phyloP scores from a whole-genome alignment of 371 early-diverging fungal species.

The Mucor saturninus region DNA sequence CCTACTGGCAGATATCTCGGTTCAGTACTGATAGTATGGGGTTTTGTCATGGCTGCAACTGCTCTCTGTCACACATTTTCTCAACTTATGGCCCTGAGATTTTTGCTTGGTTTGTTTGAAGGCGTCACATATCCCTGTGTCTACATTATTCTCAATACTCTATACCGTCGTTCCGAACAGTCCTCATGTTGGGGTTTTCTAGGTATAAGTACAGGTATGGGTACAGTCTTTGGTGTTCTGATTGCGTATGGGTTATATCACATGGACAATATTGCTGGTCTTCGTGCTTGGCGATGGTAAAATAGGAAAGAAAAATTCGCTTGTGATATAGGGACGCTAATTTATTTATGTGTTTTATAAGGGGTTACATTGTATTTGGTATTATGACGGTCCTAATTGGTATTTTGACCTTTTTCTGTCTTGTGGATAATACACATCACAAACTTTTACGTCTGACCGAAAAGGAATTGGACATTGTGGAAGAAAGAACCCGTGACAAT shows the following conservation, averaged over 20 bases:
- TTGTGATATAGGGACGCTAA: not conserved
- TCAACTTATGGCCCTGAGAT: slow-evolving; percentile 30
- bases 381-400: slow-evolving; percentile 36
- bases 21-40: slow-evolving; percentile 36
- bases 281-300: slow-evolving; percentile 34
- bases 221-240: slow-evolving; percentile 32
- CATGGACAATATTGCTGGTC: slow-evolving; percentile 25
- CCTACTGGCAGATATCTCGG: slow-evolving; percentile 40
- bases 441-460: slow-evolving; percentile 32
- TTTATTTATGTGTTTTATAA: slow-evolving; percentile 10
- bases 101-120: slow-evolving; percentile 44
- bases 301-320: not conserved
- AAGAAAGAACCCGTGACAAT: slow-evolving; percentile 42
- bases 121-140: slow-evolving; percentile 40
- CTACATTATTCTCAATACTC: slow-evolving; percentile 29
- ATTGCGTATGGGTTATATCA: slow-evolving; percentile 34
- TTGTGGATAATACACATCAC: slow-evolving; percentile 37
- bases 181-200: slow-evolving; percentile 29
- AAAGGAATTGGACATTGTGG: slow-evolving; percentile 38
- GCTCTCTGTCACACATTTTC: slow-evolving; percentile 31
- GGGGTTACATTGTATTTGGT: slow-evolving; percentile 48
- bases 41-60: slow-evolving; percentile 32
- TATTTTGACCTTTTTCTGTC: slow-evolving; percentile 31
- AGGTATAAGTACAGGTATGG: slow-evolving; percentile 29
- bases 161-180: slow-evolving; percentile 46